Percentiles rank a stretch among this genome's conserved stretches.
Conservation (phyloP, 2,329 filamentous ascomycete species). For the Penicillium thymicola region DNA sequence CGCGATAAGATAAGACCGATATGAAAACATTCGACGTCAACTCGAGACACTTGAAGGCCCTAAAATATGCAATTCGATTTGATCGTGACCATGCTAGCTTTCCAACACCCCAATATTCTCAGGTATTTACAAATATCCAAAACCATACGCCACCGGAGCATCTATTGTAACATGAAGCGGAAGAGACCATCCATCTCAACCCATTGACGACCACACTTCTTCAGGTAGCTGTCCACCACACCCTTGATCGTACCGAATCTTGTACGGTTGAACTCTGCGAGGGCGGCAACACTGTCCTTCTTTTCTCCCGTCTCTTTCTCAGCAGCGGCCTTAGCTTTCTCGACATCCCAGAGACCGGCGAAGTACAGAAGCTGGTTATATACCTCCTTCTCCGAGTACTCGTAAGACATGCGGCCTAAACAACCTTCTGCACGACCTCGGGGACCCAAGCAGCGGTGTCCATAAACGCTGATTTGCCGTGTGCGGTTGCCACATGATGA, state of each 20-base stretch:
- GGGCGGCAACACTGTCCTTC: slow-evolving; percentile 63
- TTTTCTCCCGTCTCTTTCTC: slow-evolving; percentile 53
- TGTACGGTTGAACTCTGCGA: slow-evolving; percentile 78
- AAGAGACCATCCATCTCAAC: slow-evolving; percentile 91
- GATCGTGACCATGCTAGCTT: slow-evolving; percentile 2
- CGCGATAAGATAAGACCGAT: not conserved
- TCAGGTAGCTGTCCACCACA: slow-evolving; percentile 78
- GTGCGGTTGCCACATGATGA: slow-evolving; percentile 81
- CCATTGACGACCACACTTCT: slow-evolving; percentile 88
- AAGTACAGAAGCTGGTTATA: slow-evolving; percentile 96
- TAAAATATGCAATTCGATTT: slow-evolving; percentile 9
- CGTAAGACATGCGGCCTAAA: slow-evolving; percentile 81
- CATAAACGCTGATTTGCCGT: slow-evolving; percentile 89
- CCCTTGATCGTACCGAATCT: slow-evolving; percentile 73
- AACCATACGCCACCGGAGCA: slow-evolving; percentile 22
- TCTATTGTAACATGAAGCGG: slow-evolving; percentile 52
- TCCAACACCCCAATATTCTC: slow-evolving; percentile 4
- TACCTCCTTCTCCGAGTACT: slow-evolving; percentile 80
- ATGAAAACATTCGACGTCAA: not conserved
- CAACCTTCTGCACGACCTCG: slow-evolving; percentile 82
- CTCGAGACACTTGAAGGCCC: not conserved
- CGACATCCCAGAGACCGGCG: slow-evolving; percentile 80
- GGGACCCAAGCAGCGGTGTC: slow-evolving; percentile 82
- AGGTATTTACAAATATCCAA: slow-evolving; percentile 28
- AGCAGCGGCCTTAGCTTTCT: slow-evolving; percentile 64